Conservation (phyloP, 306 rosid species). For the Fragaria vesca region DNA sequence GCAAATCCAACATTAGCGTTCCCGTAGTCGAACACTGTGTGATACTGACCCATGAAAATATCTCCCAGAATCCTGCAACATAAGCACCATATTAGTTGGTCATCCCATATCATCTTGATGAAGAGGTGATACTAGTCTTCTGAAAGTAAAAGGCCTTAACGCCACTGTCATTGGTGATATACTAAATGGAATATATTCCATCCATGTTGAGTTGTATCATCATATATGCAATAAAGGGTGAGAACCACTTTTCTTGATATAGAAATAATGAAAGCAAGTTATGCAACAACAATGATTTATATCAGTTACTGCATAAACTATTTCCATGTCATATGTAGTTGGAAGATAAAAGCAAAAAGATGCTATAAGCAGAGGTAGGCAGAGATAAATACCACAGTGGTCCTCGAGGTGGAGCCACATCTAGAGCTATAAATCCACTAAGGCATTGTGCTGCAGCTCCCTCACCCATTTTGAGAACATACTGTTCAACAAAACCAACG, state of each 20-base stretch:
- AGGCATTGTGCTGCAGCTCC: constrained; percentile 54
- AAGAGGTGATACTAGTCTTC: background rate
- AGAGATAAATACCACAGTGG: constrained; percentile 49
- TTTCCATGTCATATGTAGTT: background rate
- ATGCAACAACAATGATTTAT: background rate
- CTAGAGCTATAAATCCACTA: constrained; percentile 56
- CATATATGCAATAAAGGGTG: background rate
- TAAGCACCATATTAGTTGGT: background rate
- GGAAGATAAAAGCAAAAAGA: constrained; percentile 1
- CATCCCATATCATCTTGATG: background rate
- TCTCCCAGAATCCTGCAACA: constrained; percentile 64
- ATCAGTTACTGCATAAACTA: background rate
- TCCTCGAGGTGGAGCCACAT: constrained; percentile 63
- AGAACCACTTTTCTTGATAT: background rate
- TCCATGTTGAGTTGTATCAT: background rate
- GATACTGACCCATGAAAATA: constrained; percentile 57
- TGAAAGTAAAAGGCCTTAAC: background rate
- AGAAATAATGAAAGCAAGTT: background rate
- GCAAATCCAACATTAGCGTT: constrained; percentile 52
- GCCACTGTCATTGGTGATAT: background rate
- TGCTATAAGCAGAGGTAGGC: background rate
- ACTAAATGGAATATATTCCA: background rate
- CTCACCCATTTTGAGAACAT: constrained; percentile 52
- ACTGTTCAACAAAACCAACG: constrained; percentile 30
- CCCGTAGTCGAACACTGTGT: constrained; percentile 54